A percentile compares a stretch with the other conserved stretches of the same genome.
phyloP scores from a whole-genome alignment of 2,329 filamentous ascomycete species.

The Xylariaceae sp. region DNA sequence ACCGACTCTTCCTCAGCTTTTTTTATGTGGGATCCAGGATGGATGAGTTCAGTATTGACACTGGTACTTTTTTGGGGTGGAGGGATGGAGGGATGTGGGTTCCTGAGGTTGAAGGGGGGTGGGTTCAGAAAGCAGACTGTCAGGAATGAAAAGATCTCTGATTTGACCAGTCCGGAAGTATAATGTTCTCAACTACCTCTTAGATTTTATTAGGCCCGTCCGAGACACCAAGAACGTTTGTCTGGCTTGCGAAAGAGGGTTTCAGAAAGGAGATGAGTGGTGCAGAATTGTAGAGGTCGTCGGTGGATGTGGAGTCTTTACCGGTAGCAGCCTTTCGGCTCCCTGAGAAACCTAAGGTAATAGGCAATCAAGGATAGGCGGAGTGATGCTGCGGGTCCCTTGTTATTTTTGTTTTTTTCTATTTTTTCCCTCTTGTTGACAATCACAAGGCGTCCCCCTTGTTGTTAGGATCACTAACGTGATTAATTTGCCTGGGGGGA shows the following conservation, averaged over 20 bases:
- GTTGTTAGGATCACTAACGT: constrained; percentile 10
- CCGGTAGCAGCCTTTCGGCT: constrained; percentile 22
- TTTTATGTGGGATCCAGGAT: constrained; percentile 19
- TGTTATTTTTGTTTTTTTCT: constrained; percentile 26
- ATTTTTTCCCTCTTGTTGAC: constrained; percentile 35
- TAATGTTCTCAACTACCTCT: neutral
- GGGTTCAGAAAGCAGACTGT: neutral
- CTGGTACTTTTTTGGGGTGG: neutral
- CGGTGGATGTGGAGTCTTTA: constrained; percentile 28
- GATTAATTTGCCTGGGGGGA: constrained; percentile 3
- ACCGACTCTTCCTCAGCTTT: constrained; percentile 17
- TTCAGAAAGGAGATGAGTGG: constrained; percentile 31
- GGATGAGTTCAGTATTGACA: constrained; percentile 12
- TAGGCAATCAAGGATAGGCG: constrained; percentile 14
- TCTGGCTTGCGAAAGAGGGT: constrained; percentile 26
- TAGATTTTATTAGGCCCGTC: constrained; percentile 23
- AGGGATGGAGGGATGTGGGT: constrained; percentile 6
- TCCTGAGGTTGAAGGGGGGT: constrained; percentile 11
- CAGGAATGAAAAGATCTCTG: neutral
- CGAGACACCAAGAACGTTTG: constrained; percentile 28
- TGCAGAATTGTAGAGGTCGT: constrained; percentile 33
- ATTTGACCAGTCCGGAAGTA: neutral
- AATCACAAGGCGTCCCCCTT: constrained; percentile 30
- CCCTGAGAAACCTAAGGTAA: constrained; percentile 20
- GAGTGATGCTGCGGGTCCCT: constrained; percentile 30